Evolutionary conservation across 176 grass and related monocot genomes (phyloP).

Genomic region (Avena sativa): DNA sequence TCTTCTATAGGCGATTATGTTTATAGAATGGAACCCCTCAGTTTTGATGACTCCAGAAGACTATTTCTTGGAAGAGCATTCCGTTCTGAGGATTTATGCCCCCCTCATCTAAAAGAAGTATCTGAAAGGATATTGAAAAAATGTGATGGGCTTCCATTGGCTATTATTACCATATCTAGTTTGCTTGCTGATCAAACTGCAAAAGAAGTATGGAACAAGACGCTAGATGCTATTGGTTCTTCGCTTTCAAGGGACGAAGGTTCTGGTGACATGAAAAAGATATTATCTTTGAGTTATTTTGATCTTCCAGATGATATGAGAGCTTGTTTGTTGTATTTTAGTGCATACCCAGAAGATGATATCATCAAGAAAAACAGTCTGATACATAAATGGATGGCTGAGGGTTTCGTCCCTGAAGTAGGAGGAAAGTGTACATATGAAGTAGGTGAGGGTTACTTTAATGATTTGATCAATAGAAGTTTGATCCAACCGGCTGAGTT

Average conservation of each 20-base stretch:
- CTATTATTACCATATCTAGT: neutral
- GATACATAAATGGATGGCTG: neutral
- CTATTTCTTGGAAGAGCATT: neutral
- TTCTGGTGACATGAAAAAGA: neutral
- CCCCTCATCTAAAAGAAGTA: neutral
- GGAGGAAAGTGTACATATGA: neutral
- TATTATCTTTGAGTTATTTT: neutral
- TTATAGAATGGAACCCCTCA: neutral
- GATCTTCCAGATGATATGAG: neutral
- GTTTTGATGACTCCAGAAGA: neutral
- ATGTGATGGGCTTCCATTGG: neutral
- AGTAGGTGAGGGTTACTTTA: neutral
- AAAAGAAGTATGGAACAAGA: neutral
- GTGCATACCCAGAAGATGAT: neutral
- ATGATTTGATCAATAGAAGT: neutral
- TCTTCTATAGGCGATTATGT: neutral
- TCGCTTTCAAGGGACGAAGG: neutral
- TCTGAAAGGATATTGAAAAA: neutral
- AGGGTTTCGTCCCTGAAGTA: neutral
- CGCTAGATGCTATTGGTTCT: neutral
- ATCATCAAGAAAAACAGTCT: neutral
- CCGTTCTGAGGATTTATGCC: neutral
- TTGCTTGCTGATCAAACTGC: neutral
- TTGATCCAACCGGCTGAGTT: neutral
- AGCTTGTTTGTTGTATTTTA: neutral